Percentiles rank a stretch among this genome's conserved stretches.
phyloP scores from a whole-genome alignment of 106 monocot species.

The Dioscorea dumetorum region DNA sequence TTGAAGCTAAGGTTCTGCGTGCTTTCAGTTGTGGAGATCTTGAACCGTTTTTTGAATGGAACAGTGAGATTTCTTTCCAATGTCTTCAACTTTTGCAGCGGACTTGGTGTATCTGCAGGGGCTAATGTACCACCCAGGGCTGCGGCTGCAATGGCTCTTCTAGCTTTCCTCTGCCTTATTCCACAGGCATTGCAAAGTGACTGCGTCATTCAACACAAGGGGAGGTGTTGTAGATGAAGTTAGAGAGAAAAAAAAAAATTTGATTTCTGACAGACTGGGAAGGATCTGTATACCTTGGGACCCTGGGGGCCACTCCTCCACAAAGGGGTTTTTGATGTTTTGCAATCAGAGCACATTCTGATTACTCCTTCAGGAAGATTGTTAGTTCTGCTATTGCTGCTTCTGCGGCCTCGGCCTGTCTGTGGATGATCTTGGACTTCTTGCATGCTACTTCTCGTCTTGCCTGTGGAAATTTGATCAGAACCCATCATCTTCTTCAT shows the following conservation, averaged over 20 bases:
- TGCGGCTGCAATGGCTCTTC: conserved; percentile 4
- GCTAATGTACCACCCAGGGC: conserved; percentile 6
- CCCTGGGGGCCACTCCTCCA: conserved; percentile 19
- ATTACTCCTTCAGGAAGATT: background rate
- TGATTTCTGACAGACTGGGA: background rate
- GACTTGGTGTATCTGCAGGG: background rate
- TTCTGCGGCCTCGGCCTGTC: background rate
- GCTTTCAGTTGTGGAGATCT: conserved; percentile 34
- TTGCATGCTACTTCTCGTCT: background rate
- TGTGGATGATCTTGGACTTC: background rate
- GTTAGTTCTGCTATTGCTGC: background rate
- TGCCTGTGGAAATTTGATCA: background rate
- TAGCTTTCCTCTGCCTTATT: conserved; percentile 24
- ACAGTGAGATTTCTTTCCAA: conserved; percentile 6
- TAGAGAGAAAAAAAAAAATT: background rate
- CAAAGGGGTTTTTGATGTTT: conserved; percentile 14
- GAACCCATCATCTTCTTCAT: conserved; percentile 13
- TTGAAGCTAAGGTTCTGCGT: background rate
- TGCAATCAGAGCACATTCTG: conserved; percentile 8
- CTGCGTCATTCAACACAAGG: conserved; percentile 9
- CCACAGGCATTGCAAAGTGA: conserved; percentile 44
- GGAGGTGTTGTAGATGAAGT: background rate
- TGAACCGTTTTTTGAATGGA: conserved; percentile 93
- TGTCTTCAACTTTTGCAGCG: background rate
- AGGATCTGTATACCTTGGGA: conserved; percentile 11